Percentiles rank a stretch among this genome's conserved stretches.
Evolutionary conservation across 1,284 basidiomycete genomes (phyloP).

Genomic region (Cutaneotrichosporon sp.): DNA sequence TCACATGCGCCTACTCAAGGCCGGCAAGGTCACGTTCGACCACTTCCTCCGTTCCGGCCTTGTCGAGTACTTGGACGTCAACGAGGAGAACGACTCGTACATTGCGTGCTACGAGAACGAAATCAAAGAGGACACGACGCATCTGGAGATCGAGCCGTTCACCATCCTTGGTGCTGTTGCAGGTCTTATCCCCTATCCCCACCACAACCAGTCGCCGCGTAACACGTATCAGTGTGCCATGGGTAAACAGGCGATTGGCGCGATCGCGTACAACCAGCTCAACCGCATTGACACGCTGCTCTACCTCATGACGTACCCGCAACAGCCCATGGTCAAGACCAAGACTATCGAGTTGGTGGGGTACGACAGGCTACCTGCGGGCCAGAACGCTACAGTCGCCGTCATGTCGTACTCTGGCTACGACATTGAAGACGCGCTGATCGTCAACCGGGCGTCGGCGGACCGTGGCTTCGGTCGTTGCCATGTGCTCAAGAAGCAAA

Average conservation of each 20-base stretch:
- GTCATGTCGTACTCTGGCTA: constrained; percentile 99
- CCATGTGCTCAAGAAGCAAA: constrained; percentile 94
- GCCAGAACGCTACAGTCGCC: constrained; percentile 96
- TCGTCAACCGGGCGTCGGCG: constrained; percentile 88
- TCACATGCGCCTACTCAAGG: constrained; percentile 80
- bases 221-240: constrained; percentile 99
- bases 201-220: constrained; percentile 98
- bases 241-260: constrained; percentile 99
- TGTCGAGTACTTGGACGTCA: constrained; percentile 99
- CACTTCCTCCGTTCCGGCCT: constrained; percentile 91
- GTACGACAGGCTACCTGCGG: constrained; percentile 93
- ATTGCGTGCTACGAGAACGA: constrained; percentile 92
- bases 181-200: constrained; percentile 96
- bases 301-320: constrained; percentile 97
- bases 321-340: constrained; percentile 99
- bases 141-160: constrained; percentile 98
- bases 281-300: constrained; percentile 98
- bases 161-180: constrained; percentile 96
- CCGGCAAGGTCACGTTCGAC: constrained; percentile 76
- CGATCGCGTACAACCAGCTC: constrained; percentile 96
- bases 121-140: constrained; percentile 76
- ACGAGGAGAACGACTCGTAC: constrained; percentile 97
- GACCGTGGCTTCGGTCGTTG: constrained; percentile 97
- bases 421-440: constrained; percentile 98
- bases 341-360: constrained; percentile 96